Evolutionary conservation across 2,329 filamentous ascomycete species (phyloP).

Genomic region (Podosphaera aphanis): DNA sequence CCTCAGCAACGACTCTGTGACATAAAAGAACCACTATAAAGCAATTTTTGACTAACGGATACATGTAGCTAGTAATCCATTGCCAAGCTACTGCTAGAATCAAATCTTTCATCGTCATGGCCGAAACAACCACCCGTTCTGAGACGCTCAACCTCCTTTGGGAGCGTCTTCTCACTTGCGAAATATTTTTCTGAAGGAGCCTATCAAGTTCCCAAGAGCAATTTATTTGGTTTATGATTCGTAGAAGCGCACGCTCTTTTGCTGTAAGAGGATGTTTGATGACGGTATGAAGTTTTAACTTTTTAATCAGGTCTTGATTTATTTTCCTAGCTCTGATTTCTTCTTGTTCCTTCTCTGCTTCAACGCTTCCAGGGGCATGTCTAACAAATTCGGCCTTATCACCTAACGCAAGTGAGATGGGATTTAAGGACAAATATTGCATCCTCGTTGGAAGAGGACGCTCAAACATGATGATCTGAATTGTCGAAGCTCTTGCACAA

Average conservation of each 20-base stretch:
- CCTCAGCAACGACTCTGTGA: constrained; percentile 61
- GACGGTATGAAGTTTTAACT: constrained; percentile 73
- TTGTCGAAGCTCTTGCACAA: constrained; percentile 45
- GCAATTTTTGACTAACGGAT: constrained; percentile 46
- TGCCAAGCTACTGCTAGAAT: constrained; percentile 46
- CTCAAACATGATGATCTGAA: constrained; percentile 78
- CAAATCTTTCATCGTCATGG: constrained; percentile 62
- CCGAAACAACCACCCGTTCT: constrained; percentile 82
- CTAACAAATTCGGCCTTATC: constrained; percentile 32
- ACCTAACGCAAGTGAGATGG: constrained; percentile 67
- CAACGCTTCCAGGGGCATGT: constrained; percentile 29
- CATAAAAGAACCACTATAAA: constrained; percentile 62
- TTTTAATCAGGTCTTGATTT: constrained; percentile 50
- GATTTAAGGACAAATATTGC: constrained; percentile 85
- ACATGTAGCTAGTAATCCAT: constrained; percentile 48
- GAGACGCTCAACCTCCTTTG: constrained; percentile 79
- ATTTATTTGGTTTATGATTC: constrained; percentile 82
- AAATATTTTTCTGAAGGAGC: constrained; percentile 70
- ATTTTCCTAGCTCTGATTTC: constrained; percentile 33
- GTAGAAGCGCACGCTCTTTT: constrained; percentile 59
- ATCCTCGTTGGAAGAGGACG: constrained; percentile 65
- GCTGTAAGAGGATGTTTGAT: constrained; percentile 50
- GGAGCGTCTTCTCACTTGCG: constrained; percentile 56
- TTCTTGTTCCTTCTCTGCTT: constrained; percentile 49
- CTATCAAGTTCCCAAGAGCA: constrained; percentile 79